phyloP scores from a whole-genome alignment of 2,329 filamentous ascomycete species.

The Exophiala phaeomuriformis region DNA sequence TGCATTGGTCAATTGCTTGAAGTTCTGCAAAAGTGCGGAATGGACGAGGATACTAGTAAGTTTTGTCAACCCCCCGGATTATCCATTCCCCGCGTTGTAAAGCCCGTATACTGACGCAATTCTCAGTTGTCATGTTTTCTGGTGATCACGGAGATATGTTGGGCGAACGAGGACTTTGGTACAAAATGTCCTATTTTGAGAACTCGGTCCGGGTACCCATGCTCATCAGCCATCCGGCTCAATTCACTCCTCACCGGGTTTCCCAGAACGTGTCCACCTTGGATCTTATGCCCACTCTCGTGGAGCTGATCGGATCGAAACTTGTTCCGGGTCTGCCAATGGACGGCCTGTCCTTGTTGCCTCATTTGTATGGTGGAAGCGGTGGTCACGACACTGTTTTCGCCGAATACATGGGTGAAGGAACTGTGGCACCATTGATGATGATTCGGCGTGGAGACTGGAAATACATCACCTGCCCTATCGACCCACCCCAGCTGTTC shows the following conservation, averaged over 20 bases:
- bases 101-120: not conserved
- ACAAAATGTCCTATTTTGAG: slow-evolving; percentile 98
- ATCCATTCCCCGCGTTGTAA: not conserved
- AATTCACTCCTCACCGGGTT: slow-evolving; percentile 68
- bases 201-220: slow-evolving; percentile 83
- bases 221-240: slow-evolving; percentile 70
- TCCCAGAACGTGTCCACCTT: slow-evolving; percentile 81
- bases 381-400: slow-evolving; percentile 68
- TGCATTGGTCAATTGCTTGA: slow-evolving; percentile 76
- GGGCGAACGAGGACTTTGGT: slow-evolving; percentile 82
- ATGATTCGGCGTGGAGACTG: slow-evolving; percentile 87
- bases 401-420: slow-evolving; percentile 91
- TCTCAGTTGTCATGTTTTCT: slow-evolving; percentile 63
- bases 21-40: slow-evolving; percentile 68
- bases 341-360: slow-evolving; percentile 73
- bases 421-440: slow-evolving; percentile 78
- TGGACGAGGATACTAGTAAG: slow-evolving; percentile 64
- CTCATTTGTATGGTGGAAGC: slow-evolving; percentile 61
- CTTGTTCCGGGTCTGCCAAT: slow-evolving; percentile 67
- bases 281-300: slow-evolving; percentile 82
- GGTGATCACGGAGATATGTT: slow-evolving; percentile 96
- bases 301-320: slow-evolving; percentile 68
- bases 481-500: slow-evolving; percentile 77
- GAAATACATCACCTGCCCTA: slow-evolving; percentile 85
- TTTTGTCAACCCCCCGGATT: not conserved